phyloP scores from a whole-genome alignment of 140 eudicot species.

The Senecio squalidus region DNA sequence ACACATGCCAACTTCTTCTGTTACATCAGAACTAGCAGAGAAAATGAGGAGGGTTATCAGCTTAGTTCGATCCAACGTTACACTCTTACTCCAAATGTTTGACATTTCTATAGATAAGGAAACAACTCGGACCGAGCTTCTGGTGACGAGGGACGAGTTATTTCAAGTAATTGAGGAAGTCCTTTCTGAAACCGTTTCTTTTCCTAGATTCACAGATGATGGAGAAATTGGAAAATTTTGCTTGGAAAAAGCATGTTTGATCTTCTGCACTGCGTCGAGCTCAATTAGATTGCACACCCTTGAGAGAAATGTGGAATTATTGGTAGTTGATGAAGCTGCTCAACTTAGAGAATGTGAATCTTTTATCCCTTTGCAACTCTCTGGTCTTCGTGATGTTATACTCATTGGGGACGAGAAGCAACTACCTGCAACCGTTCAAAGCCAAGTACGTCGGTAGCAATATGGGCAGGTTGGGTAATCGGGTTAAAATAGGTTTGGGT shows the following conservation, averaged over 20 bases:
- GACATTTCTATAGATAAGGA: neutral
- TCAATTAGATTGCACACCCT: constrained; percentile 35
- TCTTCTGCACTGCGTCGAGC: constrained; percentile 71
- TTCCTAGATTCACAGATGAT: constrained; percentile 19
- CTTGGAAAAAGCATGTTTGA: constrained; percentile 40
- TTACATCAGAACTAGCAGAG: constrained; percentile 25
- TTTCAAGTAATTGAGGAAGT: constrained; percentile 17
- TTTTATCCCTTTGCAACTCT: constrained; percentile 55
- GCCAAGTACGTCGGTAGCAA: too few relatives aligned
- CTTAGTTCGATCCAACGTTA: constrained; percentile 16
- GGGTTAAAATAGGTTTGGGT: too few relatives aligned
- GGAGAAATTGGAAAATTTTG: constrained; percentile 38
- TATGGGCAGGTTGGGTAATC: too few relatives aligned
- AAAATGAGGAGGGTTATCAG: constrained; percentile 30
- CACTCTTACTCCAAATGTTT: neutral
- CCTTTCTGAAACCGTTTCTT: constrained; percentile 24
- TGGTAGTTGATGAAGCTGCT: constrained; percentile 80
- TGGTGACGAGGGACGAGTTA: constrained; percentile 16
- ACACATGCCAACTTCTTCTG: constrained; percentile 49
- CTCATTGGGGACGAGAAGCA: constrained; percentile 71
- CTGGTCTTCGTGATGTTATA: constrained; percentile 55
- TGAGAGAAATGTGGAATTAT: constrained; percentile 32
- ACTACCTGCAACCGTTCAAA: constrained; percentile 70
- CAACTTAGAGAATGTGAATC: constrained; percentile 84
- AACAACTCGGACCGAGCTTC: neutral